Percentiles rank a stretch among this genome's conserved stretches.
Conservation (phyloP, 352 stramenopile species). For the Phytophthora pisi region DNA sequence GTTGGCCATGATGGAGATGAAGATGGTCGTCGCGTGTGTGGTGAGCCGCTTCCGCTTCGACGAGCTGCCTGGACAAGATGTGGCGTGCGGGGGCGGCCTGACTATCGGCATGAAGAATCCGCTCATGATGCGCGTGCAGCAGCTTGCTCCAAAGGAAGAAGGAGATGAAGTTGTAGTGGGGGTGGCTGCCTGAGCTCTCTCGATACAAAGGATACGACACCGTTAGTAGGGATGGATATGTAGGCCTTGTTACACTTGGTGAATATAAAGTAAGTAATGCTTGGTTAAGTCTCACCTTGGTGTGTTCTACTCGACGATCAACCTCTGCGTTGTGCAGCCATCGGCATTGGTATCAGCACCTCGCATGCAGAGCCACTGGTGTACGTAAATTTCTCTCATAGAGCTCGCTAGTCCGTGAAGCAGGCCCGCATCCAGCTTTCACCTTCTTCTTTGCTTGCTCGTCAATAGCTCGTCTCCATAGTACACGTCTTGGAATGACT, state of each 20-base stretch:
- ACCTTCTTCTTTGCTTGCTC: neutral
- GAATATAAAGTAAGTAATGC: neutral
- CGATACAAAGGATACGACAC: neutral
- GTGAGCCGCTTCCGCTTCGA: slow-evolving; percentile 59
- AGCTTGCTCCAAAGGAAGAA: neutral
- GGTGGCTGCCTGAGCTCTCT: neutral
- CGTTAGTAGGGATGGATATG: neutral
- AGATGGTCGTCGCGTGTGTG: slow-evolving; percentile 58
- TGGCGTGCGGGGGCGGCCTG: neutral
- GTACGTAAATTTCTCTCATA: no score
- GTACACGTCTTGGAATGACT: neutral
- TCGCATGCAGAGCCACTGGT: no score
- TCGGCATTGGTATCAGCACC: no score
- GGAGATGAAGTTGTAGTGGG: neutral
- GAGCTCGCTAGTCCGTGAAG: neutral
- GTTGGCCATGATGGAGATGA: slow-evolving; percentile 84
- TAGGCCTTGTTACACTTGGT: neutral
- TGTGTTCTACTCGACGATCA: neutral
- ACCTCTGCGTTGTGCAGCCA: no score
- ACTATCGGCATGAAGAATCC: slow-evolving; percentile 1
- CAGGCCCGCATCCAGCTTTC: no score
- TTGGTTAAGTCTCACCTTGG: neutral
- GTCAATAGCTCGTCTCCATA: neutral
- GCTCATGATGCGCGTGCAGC: slow-evolving; percentile 1
- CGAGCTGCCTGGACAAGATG: slow-evolving; percentile 11